Percentiles rank a stretch among this genome's conserved stretches.
phyloP scores from a whole-genome alignment of 139 green algal species.

The Chloropicon primus region DNA sequence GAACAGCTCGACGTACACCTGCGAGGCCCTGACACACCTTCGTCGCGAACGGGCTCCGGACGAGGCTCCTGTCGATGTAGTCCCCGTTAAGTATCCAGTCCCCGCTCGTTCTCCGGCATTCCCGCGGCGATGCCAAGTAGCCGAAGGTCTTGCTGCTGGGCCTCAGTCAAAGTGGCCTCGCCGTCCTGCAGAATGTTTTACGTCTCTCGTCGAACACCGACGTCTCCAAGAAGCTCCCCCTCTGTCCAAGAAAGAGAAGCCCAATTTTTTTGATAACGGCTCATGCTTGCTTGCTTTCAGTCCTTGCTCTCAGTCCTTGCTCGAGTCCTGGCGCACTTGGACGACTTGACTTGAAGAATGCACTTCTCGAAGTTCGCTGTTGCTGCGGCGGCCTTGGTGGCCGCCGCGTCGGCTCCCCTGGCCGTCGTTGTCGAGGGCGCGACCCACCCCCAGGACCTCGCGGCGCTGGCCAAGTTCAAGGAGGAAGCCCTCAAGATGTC shows the following conservation, averaged over 20 bases:
- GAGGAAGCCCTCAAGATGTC: background rate
- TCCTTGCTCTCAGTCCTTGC: no score
- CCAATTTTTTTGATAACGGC: no score
- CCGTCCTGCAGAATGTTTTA: no score
- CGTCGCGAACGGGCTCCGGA: constrained; percentile 1
- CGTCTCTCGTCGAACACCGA: no score
- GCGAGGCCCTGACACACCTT: background rate
- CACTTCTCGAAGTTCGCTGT: background rate
- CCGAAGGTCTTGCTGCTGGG: background rate
- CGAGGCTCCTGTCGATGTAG: constrained; percentile 1
- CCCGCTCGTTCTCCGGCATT: background rate
- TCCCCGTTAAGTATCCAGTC: constrained; percentile 2
- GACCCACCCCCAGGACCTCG: background rate
- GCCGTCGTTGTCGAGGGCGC: background rate
- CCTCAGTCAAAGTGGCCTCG: no score
- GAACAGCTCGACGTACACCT: constrained; percentile 5
- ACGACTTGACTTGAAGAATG: no score
- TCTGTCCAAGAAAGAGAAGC: no score
- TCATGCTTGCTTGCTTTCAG: no score
- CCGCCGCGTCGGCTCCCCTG: background rate
- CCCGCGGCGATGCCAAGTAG: background rate
- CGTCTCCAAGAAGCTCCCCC: no score
- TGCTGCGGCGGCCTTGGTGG: background rate
- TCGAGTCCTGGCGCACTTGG: no score
- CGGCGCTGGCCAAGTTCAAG: background rate